Conservation (phyloP, 495 filamentous ascomycete species). For the Penicillium nucicola region DNA sequence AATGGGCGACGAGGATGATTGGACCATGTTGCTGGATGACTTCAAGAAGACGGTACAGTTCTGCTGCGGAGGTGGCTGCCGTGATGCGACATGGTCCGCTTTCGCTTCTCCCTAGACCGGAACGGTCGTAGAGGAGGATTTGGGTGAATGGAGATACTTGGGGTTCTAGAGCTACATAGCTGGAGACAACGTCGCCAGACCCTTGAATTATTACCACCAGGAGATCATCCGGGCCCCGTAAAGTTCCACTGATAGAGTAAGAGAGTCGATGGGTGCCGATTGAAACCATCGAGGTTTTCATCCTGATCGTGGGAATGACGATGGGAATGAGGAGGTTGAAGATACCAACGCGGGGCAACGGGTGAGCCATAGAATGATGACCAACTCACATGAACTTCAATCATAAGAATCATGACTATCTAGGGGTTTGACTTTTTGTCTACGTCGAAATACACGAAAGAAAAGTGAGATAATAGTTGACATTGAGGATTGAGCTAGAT, state of each 20-base stretch:
- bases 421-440: neutral
- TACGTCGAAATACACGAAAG: neutral
- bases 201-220: conserved; percentile 45
- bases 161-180: conserved; percentile 38
- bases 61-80: conserved; percentile 25
- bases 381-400: too few species aligned
- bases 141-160: conserved; percentile 25
- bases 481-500: conserved; percentile 14
- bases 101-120: conserved; percentile 38
- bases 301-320: too few species aligned
- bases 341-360: neutral
- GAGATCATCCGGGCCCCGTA: conserved; percentile 21
- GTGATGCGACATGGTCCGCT: conserved; percentile 10
- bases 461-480: conserved; percentile 7
- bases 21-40: conserved; percentile 21
- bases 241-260: conserved; percentile 21
- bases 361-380: neutral
- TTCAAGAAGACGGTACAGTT: conserved; percentile 31
- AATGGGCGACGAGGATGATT: conserved; percentile 47
- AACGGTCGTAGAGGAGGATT: conserved; percentile 42
- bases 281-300: conserved; percentile 15
- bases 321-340: too few species aligned
- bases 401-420: too few species aligned
- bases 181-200: conserved; percentile 40
- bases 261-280: conserved; percentile 39